Evolutionary conservation across 495 filamentous ascomycete genomes (phyloP), one percentile per base, ranked within the genome.

Genomic region (Parathielavia hyrcaniae): DNA sequence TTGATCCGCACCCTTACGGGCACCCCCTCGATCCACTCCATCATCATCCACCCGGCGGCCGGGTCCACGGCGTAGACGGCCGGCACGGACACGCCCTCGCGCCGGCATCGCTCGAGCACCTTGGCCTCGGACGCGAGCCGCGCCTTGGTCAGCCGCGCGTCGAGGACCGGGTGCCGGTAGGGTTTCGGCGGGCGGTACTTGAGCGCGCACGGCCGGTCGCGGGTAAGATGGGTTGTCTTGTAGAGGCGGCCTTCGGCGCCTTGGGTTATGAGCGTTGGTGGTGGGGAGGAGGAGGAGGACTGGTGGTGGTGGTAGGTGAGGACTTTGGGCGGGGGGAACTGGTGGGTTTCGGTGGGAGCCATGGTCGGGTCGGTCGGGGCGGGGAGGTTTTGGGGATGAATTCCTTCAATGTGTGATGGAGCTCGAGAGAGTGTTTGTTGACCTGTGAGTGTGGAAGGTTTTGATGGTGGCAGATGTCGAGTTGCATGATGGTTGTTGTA

Each of bases 241-340:
- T 91, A 97, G 68, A 98, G 79, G 65, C 91, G 89, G 47, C 88
- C 90, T 82, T 98, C 93, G 71, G 93, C 93, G 75, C 93, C 93
- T 79, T 97, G 93, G 39, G 86, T 82, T 58, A 97, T 80, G 65
- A 93, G 75, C 70, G 60, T 73, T 49, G 81, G 75, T 17, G 82
- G 76, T 64, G 72, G 58, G 39, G 82, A 79, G 64, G 82, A 73
- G 65, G 77, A n/a, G n/a, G n/a, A n/a, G n/a, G n/a, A n/a, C n/a
- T n/a, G n/a, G n/a, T n/a, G n/a, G n/a, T n/a, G n/a, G n/a, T n/a
- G 78, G 79, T 89, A 85, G 53, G 82, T 84, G 17, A 82, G 73
- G 61, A 81, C 70, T 41, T 77, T 61, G 20, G 89, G 89, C 61
- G 88, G 86, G 55, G 79, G 70, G 38, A 77, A 77, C 36, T 69